Base-by-base conservation (phyloP, 768 basidiomycete genomes). In the Gymnopilus dilepis region DNA sequence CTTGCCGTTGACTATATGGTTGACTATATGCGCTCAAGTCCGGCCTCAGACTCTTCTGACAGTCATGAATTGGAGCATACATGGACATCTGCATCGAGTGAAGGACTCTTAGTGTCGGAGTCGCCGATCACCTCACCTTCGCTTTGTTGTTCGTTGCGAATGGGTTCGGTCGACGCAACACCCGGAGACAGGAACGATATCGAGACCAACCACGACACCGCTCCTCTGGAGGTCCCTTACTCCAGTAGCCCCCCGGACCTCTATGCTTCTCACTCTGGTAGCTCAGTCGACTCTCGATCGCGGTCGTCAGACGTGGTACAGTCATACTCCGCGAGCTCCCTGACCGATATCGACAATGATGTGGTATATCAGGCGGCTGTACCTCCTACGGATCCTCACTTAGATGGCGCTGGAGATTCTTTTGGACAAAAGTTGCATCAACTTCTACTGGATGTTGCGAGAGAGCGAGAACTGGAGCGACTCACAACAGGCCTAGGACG, bases 191-290 rank as follows among this genome's bases (percentile, higher is more conserved):
- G 31, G 30, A 21, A 38, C 13, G 51, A 15, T n/a, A 54, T 33
- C 0, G 61, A 58, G 26, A 53, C 53, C 41, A 53, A 57, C 13
- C 45, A 56, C 19, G 37, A 59, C 19, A 30, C 15, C 21, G 28
- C 22, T 1, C 17, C 9, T 15, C 13, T 28, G 38, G 50, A 53
- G 58, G 59, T 63, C 1, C 67, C 70, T 31, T 45, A 61, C 17
- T 69, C 70, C 12, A 71, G 70, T 55, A 71, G 70, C 43, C 67
- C 69, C 45, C 67, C 64, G 8, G 65, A 69, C 24, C 17, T 65
- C 37, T 34, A 55, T 28, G 64, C 42, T n/a, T 68, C 68, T 53
- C 67, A 37, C 11, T 71, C 70, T 17, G 38, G n/a, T 34, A 42
- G 50, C 22, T 66, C 60, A 1, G 28, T 22, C 3, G 47, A 43